Base-by-base conservation (phyloP, 495 filamentous ascomycete species). In the Annulohypoxylon stygium region DNA sequence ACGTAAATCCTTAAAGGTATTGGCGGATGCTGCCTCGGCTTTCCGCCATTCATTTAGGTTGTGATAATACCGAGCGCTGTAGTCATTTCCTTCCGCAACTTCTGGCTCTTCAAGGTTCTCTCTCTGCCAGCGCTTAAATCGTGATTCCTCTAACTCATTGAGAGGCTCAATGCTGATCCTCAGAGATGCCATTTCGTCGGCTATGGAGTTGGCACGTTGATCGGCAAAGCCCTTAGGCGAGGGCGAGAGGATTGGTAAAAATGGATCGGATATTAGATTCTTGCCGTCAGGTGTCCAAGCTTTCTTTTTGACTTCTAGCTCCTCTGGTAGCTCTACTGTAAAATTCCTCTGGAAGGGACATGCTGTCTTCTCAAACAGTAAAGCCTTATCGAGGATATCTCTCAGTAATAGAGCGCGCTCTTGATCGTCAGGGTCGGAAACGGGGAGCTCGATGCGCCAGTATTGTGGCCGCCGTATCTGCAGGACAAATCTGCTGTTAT, bases 391-490 rank as follows among this genome's bases (percentile, higher is more conserved):
- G 23, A 97, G 80, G n/a, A 92, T 89, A 7, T 78, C 77, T 70
- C 93, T 94, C 63, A 97, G 78, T 33, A 90, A 83, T 59, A 86
- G 85, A 12, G 92, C 89, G 61, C 86, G 85, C 14, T 76, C 75
- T 37, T 83, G 81, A 65, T 96, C 89, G 25, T 91, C 89, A 0
- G 85, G 79, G 0, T 86, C 86, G 12, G 82, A 81, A 45, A 87
- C 84, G 2, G 94, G 92, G 7, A 97, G 78, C 73, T 97, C 94
- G 73, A 97, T 96, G 48, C 94, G 89, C 85, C 95, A 97, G 76
- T 94, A 97, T 53, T 90, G 90, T 14, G 93, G 88, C 30, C 89
- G 86, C 36, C 93, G 87, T 59, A 96, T 92, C 62, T 93, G 91
- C 68, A 97, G 75, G 5, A 96, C 91, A 74, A 96, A 97, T 68